phyloP scores from a whole-genome alignment of 495 filamentous ascomycete genomes.

The Penicillium pancosmium region DNA sequence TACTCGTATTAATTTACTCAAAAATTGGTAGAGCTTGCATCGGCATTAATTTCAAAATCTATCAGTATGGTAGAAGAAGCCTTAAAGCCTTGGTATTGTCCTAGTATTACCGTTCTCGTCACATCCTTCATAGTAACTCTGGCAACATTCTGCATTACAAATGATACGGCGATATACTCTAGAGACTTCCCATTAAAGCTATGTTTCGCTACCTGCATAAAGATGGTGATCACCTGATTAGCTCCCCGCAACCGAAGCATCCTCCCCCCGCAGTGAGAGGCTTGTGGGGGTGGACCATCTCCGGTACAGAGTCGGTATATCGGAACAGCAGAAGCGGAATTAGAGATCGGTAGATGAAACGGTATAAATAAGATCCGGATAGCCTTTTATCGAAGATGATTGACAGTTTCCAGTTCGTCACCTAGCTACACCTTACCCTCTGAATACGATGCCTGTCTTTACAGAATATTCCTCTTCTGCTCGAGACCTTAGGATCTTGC shows the following conservation, averaged over 20 bases:
- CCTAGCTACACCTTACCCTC: not conserved
- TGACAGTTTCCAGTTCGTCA: not conserved
- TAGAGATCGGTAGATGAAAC: not conserved
- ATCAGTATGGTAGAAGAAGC: too few relatives aligned
- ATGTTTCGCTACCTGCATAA: too few relatives aligned
- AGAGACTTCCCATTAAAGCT: too few relatives aligned
- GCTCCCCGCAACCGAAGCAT: constrained; percentile 1
- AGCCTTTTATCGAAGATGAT: not conserved
- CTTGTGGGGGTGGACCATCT: not conserved
- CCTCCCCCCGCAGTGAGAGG: not conserved
- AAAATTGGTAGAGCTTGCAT: too few relatives aligned
- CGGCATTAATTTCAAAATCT: too few relatives aligned
- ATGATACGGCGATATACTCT: too few relatives aligned
- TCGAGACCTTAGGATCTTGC: constrained; percentile 43
- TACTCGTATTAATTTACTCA: too few relatives aligned
- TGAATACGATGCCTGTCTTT: constrained; percentile 48
- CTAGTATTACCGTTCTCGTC: too few relatives aligned
- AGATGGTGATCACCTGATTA: too few relatives aligned
- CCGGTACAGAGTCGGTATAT: not conserved
- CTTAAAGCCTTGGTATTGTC: too few relatives aligned
- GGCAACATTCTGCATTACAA: too few relatives aligned
- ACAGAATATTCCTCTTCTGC: constrained; percentile 42
- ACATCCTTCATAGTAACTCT: too few relatives aligned
- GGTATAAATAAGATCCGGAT: not conserved
- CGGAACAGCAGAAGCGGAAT: not conserved